Base-by-base conservation (phyloP, 2,329 filamentous ascomycete species). In the Cercospora sesami region DNA sequence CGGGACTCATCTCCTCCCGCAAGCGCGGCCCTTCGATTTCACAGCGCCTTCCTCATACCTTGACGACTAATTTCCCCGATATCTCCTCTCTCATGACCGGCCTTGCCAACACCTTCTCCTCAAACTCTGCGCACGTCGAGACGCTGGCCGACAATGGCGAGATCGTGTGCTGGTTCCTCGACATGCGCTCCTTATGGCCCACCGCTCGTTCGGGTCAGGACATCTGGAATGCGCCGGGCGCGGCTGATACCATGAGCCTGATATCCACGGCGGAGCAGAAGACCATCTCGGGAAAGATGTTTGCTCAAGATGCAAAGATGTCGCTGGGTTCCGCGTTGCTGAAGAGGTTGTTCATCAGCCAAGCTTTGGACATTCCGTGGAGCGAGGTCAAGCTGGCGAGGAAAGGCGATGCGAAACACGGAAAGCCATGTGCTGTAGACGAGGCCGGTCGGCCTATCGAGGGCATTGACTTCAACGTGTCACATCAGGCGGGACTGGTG, bases 401-500 rank as follows among this genome's bases (percentile, higher is more conserved):
- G 26, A 82, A 78, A 83, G 88, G 81, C 68, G 79, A 78, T 73
- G 82, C 80, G 23, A 81, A 81, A 65, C 82, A 85, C 67, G 83
- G 83, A 28, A 85, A 85, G 82, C 81, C 83, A 70, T 78, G 82
- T 77, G 80, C 84, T 65, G 78, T 86, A 73, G 71, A 80, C 67
- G 66, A 80, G 79, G 83, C 75, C 28, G 77, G 77, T 7, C 73
- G 73, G 12, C 76, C 64, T 57, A 80, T 71, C 73, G 80, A 68
- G 12, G 74, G 75, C 30, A 78, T 89, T 42, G 87, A 90, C 70
- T 94, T 94, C 83, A 94, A 94, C 79, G 86, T 94, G 65, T 90
- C 87, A 57, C 91, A 94, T 78, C 91, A 94, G 81, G 89, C 89
- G 8, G 91, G 91, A 1, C 81, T 94, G 16, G 91, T 93, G 0